These are phyloP conservation scores for Fusarium camptoceras DNA, from an alignment of 2,329 filamentous ascomycete species.

Conservation along the genomic window DNA sequence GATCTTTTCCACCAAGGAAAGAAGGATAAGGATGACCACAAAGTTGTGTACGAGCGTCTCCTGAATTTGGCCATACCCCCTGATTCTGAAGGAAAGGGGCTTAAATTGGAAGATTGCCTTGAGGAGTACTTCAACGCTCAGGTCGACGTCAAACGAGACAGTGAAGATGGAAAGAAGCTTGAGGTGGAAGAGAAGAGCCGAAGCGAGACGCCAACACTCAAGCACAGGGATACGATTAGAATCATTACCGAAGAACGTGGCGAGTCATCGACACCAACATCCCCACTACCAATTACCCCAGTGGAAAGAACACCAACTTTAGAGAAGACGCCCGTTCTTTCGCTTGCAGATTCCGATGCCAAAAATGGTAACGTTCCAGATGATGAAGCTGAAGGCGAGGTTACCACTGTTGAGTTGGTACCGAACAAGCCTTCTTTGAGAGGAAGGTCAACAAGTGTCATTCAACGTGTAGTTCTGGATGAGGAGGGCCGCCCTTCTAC, in stretches of 20 bases:
- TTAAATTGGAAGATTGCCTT: slow-evolving; percentile 90
- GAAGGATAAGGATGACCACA: slow-evolving; percentile 88
- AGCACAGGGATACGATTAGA: slow-evolving; percentile 51
- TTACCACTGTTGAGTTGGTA: slow-evolving; percentile 35
- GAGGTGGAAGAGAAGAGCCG: slow-evolving; percentile 45
- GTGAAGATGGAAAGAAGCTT: slow-evolving; percentile 64
- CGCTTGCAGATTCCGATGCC: slow-evolving; percentile 1
- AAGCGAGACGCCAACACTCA: slow-evolving; percentile 42
- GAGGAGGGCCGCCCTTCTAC: slow-evolving; percentile 60
- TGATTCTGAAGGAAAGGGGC: slow-evolving; percentile 74
- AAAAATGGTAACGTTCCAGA: slow-evolving; percentile 21
- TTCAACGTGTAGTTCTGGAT: slow-evolving; percentile 69
- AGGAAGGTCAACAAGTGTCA: slow-evolving; percentile 68
- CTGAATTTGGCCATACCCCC: slow-evolving; percentile 91
- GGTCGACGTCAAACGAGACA: slow-evolving; percentile 87
- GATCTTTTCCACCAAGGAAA: slow-evolving; percentile 94
- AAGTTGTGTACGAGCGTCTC: slow-evolving; percentile 90
- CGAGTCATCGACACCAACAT: slow-evolving; percentile 50
- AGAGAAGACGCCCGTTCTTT: slow-evolving; percentile 26
- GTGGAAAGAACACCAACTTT: slow-evolving; percentile 33
- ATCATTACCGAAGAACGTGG: slow-evolving; percentile 51
- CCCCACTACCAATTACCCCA: slow-evolving; percentile 49
- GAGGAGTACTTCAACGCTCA: slow-evolving; percentile 95
- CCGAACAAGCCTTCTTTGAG: slow-evolving; percentile 53
- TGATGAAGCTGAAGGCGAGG: slow-evolving; percentile 35